Evolutionary conservation across 225 moss, liverwort and hornwort species (phyloP), one percentile per base, ranked within the genome.

Genomic region (Thuidium tamariscinum): DNA sequence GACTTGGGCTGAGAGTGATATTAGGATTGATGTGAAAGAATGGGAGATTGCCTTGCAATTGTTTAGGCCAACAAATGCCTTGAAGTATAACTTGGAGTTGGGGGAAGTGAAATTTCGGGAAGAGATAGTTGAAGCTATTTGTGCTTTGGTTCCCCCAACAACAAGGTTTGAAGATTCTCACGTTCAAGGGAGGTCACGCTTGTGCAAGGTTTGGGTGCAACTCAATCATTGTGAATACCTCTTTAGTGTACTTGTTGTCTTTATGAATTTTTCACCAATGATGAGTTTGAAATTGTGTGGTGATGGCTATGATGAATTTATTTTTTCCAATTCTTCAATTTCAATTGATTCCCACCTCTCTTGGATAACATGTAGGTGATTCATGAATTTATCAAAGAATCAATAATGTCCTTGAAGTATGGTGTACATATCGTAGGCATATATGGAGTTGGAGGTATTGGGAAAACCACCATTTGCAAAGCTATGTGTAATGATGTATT

Each of bases 101-200:
- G 88, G 85, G 0, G 88, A 87, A 77, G 63, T 90, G 54, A 51
- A 65, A 9, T 85, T 66, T 82, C 72, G 85, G 7, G 77, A 85
- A 36, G 78, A 88, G 48, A 82, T 88, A 5, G 63, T 90, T 13
- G 39, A 90, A 48, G 88, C 19, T 5, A 62, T 90, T 54, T 88
- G 86, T 79, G 44, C 37, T 32, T 29, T 84, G n/a, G 84, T 89
- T 64, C 79, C 74, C 7, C 27, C 66, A 2, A 10, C 63, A 22
- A 77, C 86, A 9, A 81, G 46, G 63, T 78, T 66, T 62, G 89
- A 89, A 36, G 91, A 89, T 85, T 91, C 82, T 3, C 56, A 91
- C 57, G 18, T 87, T 42, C 91, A 89, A 87, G 87, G 89, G 10
- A 88, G 56, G 54, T 56, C 52, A 11, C 83, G 77, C 10, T 75